Evolutionary conservation across 352 stramenopile species (phyloP).

Genomic region (Nothophytophthora sp.): DNA sequence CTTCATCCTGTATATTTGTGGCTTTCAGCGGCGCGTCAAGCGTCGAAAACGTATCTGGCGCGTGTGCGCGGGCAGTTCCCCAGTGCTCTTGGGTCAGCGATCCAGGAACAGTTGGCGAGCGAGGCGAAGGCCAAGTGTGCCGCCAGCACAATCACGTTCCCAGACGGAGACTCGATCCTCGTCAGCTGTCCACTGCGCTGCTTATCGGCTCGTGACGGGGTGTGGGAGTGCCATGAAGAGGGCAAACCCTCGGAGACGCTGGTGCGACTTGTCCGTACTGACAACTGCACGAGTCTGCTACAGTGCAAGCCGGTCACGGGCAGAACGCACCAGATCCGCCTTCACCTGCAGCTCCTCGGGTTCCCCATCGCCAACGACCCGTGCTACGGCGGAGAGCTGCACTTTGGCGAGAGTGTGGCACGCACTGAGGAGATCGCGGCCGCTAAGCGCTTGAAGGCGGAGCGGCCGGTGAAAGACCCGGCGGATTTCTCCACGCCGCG

Average conservation of each 20-base stretch:
- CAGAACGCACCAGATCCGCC: constrained; percentile 97
- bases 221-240: constrained; percentile 84
- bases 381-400: constrained; percentile 95
- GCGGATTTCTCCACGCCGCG: constrained; percentile 60
- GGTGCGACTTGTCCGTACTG: constrained; percentile 54
- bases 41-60: constrained; percentile 96
- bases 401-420: constrained; percentile 79
- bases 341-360: constrained; percentile 94
- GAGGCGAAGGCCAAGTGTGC: constrained; percentile 45
- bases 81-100: constrained; percentile 27
- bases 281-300: constrained; percentile 86
- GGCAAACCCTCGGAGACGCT: constrained; percentile 82
- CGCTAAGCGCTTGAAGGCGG: constrained; percentile 39
- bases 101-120: constrained; percentile 40
- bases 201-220: constrained; percentile 75
- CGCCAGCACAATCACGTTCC: constrained; percentile 57
- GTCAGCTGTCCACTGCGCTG: constrained; percentile 86
- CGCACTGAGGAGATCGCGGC: constrained; percentile 45
- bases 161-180: constrained; percentile 43
- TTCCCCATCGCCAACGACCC: constrained; percentile 97
- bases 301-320: constrained; percentile 94
- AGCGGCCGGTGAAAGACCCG: constrained; percentile 33
- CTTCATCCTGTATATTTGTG: neutral
- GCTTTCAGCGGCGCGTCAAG: constrained; percentile 66
- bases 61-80: constrained; percentile 92